Evolutionary conservation across 2,329 filamentous ascomycete genomes (phyloP).

Genomic region (Calcarisporium arbuscula): DNA sequence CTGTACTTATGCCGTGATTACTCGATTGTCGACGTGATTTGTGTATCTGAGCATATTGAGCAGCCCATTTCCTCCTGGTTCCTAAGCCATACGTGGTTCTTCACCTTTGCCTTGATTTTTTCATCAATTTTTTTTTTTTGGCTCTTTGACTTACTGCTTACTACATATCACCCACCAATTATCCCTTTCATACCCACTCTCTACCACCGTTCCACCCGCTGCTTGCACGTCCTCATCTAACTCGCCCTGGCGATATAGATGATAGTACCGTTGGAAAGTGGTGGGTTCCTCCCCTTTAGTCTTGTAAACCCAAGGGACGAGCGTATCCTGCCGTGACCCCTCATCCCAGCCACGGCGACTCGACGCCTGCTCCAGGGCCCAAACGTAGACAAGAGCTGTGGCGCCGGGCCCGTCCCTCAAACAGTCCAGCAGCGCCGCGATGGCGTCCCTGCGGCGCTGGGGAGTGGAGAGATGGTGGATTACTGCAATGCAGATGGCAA

Average conservation of each 20-base stretch:
- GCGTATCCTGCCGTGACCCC: conserved; percentile 77
- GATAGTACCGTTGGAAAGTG: conserved; percentile 87
- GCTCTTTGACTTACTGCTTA: too few relatives aligned
- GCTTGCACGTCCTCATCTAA: conserved; percentile 70
- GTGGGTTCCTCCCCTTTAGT: conserved; percentile 31
- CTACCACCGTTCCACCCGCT: conserved; percentile 69
- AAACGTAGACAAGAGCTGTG: conserved; percentile 78
- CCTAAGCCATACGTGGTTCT: too few relatives aligned
- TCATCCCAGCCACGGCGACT: conserved; percentile 88
- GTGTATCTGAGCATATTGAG: too few relatives aligned
- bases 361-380: conserved; percentile 86
- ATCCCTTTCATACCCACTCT: conserved; percentile 88
- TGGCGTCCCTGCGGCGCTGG: conserved; percentile 64
- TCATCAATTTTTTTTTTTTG: background rate
- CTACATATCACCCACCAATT: conserved; percentile 88
- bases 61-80: too few relatives aligned
- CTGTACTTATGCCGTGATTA: too few relatives aligned
- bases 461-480: conserved; percentile 86
- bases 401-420: conserved; percentile 52
- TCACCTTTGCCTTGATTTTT: background rate
- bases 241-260: conserved; percentile 82
- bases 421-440: conserved; percentile 63
- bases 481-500: conserved; percentile 90
- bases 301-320: conserved; percentile 87
- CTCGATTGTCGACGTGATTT: too few relatives aligned